phyloP scores from a whole-genome alignment of 164 flowering plant genomes.

The Piper betle region DNA sequence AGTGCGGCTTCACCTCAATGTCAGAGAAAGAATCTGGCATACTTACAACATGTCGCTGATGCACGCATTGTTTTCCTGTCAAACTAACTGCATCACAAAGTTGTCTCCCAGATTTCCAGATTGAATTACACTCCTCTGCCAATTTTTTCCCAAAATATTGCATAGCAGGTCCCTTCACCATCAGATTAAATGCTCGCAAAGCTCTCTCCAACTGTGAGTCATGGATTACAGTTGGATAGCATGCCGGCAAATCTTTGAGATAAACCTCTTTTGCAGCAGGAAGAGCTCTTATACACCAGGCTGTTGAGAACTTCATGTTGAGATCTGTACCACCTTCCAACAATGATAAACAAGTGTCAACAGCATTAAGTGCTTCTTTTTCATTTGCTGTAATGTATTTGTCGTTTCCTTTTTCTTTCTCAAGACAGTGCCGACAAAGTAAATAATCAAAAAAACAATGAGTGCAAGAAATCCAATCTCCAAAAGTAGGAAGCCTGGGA shows the following conservation, averaged over 20 bases:
- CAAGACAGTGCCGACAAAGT: constrained; percentile 29
- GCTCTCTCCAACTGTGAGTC: constrained; percentile 60
- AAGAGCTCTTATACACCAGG: constrained; percentile 73
- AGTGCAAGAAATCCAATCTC: constrained; percentile 58
- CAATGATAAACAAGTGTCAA: constrained; percentile 24
- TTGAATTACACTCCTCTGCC: constrained; percentile 64
- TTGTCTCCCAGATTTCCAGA: constrained; percentile 88
- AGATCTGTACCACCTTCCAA: constrained; percentile 56
- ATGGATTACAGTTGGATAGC: constrained; percentile 67
- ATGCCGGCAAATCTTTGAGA: constrained; percentile 60
- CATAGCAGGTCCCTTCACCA: constrained; percentile 85
- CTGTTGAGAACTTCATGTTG: constrained; percentile 57
- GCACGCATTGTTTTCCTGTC: constrained; percentile 90
- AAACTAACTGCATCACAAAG: constrained; percentile 90
- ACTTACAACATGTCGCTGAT: constrained; percentile 50
- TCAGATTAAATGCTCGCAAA: constrained; percentile 47
- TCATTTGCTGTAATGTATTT: constrained; percentile 24
- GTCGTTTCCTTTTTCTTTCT: constrained; percentile 27
- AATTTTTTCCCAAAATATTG: constrained; percentile 34
- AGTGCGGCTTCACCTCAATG: constrained; percentile 42
- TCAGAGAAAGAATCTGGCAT: constrained; percentile 14
- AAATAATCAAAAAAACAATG: constrained; percentile 40
- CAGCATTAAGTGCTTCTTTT: constrained; percentile 36
- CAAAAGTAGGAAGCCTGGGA: constrained; percentile 75
- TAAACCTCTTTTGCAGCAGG: constrained; percentile 75